Percentiles rank a stretch among this genome's conserved stretches.
phyloP scores from a whole-genome alignment of 2,329 filamentous ascomycete genomes.

The Seiridium cupressi region DNA sequence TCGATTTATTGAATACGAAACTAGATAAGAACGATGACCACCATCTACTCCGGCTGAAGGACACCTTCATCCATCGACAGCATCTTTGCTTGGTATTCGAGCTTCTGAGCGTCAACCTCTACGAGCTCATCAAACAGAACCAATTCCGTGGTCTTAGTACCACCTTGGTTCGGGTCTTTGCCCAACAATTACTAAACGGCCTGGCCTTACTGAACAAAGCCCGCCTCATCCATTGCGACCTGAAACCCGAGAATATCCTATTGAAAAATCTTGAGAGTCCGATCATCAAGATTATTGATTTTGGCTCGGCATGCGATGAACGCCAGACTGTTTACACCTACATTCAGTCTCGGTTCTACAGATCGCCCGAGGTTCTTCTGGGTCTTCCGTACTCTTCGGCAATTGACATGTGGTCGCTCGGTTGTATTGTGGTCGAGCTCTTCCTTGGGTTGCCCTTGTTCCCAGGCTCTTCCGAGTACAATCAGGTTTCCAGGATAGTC shows the following conservation, averaged over 20 bases:
- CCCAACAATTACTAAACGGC: slow-evolving; percentile 92
- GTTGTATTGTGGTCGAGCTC: slow-evolving; percentile 96
- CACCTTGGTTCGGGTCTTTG: slow-evolving; percentile 94
- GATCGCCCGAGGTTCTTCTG: slow-evolving; percentile 93
- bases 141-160: slow-evolving; percentile 97
- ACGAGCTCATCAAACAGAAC: slow-evolving; percentile 99
- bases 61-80: slow-evolving; percentile 97
- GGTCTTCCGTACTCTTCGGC: slow-evolving; percentile 96
- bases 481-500: slow-evolving; percentile 93
- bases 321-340: slow-evolving; percentile 98
- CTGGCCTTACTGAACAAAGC: slow-evolving; percentile 93
- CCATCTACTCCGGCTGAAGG: slow-evolving; percentile 88
- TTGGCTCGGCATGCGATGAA: slow-evolving; percentile 96
- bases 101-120: slow-evolving; percentile 92
- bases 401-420: slow-evolving; percentile 99
- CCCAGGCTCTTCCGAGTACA: slow-evolving; percentile 97
- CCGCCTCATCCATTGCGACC: slow-evolving; percentile 92
- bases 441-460: slow-evolving; percentile 94
- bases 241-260: slow-evolving; percentile 97
- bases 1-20: slow-evolving; percentile 95
- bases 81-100: slow-evolving; percentile 97
- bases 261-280: slow-evolving; percentile 98
- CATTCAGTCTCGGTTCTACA: slow-evolving; percentile 97
- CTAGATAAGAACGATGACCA: slow-evolving; percentile 99
- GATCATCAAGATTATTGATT: slow-evolving; percentile 99